A percentile compares a stretch with the other conserved stretches of the same genome.
These are phyloP conservation scores for Pseudotsuga menziesii DNA, from an alignment of 75 land plant species.

Conservation along the genomic window DNA sequence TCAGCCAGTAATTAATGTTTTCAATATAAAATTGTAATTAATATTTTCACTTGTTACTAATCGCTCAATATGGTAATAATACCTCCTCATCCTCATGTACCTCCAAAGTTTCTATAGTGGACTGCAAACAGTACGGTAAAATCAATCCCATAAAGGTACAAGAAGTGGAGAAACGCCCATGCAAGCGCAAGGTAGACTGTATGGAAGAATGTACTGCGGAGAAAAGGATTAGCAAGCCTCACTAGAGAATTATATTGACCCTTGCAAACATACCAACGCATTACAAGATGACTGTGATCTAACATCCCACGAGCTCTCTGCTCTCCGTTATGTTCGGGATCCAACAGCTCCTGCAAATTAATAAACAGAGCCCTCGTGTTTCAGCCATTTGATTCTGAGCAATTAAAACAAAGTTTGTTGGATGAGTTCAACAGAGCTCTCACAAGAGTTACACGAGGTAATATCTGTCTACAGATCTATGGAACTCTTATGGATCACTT, in stretches of 20 bases:
- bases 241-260: background rate
- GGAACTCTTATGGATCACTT: too few species aligned
- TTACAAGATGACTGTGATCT: slow-evolving; percentile 9
- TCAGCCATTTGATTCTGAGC: slow-evolving; percentile 51
- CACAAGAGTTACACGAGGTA: too few species aligned
- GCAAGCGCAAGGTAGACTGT: background rate
- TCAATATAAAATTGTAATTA: too few species aligned
- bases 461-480: too few species aligned
- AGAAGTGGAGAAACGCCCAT: too few species aligned
- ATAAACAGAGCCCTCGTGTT: slow-evolving; percentile 30
- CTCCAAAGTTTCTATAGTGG: background rate
- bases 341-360: slow-evolving; percentile 17
- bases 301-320: background rate
- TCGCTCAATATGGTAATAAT: too few species aligned
- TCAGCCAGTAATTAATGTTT: too few species aligned
- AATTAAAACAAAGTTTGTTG: slow-evolving; percentile 5
- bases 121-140: background rate
- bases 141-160: background rate
- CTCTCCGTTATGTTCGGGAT: background rate
- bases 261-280: background rate
- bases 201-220: background rate
- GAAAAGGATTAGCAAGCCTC: too few species aligned
- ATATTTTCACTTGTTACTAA: too few species aligned
- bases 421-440: too few species aligned
- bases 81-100: background rate